These are phyloP conservation scores for Phytophthora fragariaefolia DNA, from an alignment of 352 stramenopile species.

Conservation along the genomic window DNA sequence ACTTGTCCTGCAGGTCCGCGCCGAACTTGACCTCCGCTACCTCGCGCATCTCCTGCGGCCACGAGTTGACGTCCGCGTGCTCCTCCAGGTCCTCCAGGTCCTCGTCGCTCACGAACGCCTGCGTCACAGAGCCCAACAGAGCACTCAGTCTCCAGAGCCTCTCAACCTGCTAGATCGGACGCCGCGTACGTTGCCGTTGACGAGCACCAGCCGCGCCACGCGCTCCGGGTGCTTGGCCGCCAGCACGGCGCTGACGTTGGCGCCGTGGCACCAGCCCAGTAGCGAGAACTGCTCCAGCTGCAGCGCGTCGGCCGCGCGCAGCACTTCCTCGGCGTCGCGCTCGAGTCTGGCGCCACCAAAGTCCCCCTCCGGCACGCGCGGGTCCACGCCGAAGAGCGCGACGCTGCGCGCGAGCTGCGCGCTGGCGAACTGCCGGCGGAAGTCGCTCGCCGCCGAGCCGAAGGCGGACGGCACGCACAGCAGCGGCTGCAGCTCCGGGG, in stretches of 20 bases:
- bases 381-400: constrained; percentile 71
- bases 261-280: constrained; percentile 77
- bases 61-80: constrained; percentile 58
- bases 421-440: constrained; percentile 58
- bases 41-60: constrained; percentile 56
- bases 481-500: constrained; percentile 39
- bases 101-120: constrained; percentile 82
- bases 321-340: constrained; percentile 74
- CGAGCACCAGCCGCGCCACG: constrained; percentile 72
- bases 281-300: constrained; percentile 75
- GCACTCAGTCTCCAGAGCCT: constrained; percentile 17
- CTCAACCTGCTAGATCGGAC: constrained; percentile 6
- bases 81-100: constrained; percentile 67
- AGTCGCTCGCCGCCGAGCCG: constrained; percentile 66
- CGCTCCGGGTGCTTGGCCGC: constrained; percentile 72
- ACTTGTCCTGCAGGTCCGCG: constrained; percentile 58
- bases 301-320: constrained; percentile 63
- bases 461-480: constrained; percentile 79
- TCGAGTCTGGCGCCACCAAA: constrained; percentile 69
- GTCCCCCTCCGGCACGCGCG: constrained; percentile 52
- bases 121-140: not conserved
- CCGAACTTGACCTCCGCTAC: constrained; percentile 64
- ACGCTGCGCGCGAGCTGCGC: constrained; percentile 55
- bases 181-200: constrained; percentile 78
- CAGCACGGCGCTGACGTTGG: constrained; percentile 75